Evolutionary conservation across 371 early-diverging fungal species (phyloP).

Genomic region (Capniomyces stellatus): DNA sequence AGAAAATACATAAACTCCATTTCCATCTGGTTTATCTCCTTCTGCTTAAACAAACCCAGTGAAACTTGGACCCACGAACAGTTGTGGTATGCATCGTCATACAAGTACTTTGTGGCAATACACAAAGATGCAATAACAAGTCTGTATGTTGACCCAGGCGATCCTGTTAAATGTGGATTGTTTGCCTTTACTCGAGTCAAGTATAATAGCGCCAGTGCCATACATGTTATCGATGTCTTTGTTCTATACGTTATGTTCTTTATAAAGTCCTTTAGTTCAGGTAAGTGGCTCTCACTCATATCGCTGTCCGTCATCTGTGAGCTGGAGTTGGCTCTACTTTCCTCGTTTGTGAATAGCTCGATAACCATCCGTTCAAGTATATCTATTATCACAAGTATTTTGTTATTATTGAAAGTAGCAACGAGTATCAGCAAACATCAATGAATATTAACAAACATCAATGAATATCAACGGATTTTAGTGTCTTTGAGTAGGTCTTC

Average conservation of each 20-base stretch:
- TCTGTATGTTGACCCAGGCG: conserved; percentile 34
- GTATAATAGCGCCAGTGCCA: conserved; percentile 32
- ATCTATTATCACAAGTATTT: not conserved
- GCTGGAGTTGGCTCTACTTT: not conserved
- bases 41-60: conserved; percentile 29
- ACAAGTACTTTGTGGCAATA: conserved; percentile 36
- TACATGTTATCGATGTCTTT: conserved; percentile 25
- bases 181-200: conserved; percentile 31
- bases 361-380: not conserved
- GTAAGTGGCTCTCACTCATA: conserved; percentile 1
- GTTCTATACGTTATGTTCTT: conserved; percentile 30
- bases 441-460: no score
- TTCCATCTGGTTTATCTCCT: conserved; percentile 46
- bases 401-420: no score
- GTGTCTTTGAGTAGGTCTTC: no score
- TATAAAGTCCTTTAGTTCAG: conserved; percentile 21
- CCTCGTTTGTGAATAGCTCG: not conserved
- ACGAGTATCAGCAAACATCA: no score
- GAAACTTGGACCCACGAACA: conserved; percentile 38
- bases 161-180: conserved; percentile 34
- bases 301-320: not conserved
- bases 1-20: conserved; percentile 36
- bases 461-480: no score
- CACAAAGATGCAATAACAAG: conserved; percentile 35
- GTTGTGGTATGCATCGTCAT: conserved; percentile 48